These are phyloP conservation scores for Pseudogymnoascus sp. DNA, from an alignment of 2,329 filamentous ascomycete species.

Conservation along the genomic window DNA sequence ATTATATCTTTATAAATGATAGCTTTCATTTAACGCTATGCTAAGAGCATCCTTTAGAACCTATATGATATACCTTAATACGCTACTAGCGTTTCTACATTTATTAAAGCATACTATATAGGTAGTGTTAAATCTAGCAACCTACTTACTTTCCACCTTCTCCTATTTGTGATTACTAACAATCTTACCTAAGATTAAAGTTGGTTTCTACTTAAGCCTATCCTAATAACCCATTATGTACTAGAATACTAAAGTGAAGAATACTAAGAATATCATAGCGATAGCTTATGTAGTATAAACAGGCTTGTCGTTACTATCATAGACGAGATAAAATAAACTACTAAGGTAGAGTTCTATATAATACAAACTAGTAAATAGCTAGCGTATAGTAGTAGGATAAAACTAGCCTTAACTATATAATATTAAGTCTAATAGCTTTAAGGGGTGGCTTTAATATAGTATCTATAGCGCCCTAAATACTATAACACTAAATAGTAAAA, in stretches of 20 bases:
- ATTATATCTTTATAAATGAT: background rate
- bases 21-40: background rate
- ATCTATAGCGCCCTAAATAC: constrained; percentile 86
- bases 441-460: constrained; percentile 34
- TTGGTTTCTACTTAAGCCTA: background rate
- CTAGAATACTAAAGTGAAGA: constrained; percentile 19
- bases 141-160: constrained; percentile 35
- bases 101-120: background rate
- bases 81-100: background rate
- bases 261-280: constrained; percentile 17
- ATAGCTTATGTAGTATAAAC: constrained; percentile 17
- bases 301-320: constrained; percentile 12
- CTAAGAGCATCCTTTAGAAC: background rate
- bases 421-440: background rate
- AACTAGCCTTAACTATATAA: constrained; percentile 61
- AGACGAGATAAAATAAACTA: constrained; percentile 19
- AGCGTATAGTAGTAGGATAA: constrained; percentile 16
- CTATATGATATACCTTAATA: background rate
- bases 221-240: background rate
- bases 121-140: background rate
- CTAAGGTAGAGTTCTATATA: constrained; percentile 19
- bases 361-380: constrained; percentile 20
- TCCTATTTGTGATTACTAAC: background rate
- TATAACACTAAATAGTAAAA: constrained; percentile 80
- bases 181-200: background rate